phyloP scores from a whole-genome alignment of 192 early-diverging fungal species.

The Geosiphon pyriformis region DNA sequence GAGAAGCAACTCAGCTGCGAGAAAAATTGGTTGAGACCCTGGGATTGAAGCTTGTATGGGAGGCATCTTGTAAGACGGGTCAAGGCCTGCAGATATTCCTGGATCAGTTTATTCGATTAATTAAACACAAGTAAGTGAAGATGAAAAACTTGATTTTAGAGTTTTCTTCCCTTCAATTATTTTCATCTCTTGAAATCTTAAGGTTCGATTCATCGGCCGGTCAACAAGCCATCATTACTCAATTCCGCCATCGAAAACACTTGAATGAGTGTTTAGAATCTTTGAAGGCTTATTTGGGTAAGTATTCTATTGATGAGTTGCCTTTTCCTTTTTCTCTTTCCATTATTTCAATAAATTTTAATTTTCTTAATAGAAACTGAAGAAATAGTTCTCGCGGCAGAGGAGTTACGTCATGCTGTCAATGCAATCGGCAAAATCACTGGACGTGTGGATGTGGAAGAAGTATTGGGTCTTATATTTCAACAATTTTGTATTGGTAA shows the following conservation, averaged over 20 bases:
- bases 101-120: conserved; percentile 30
- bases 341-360: not conserved
- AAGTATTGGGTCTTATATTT: conserved; percentile 70
- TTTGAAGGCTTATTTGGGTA: conserved; percentile 46
- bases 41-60: not conserved
- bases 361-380: conserved; percentile 29
- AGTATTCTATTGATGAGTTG: not conserved
- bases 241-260: conserved; percentile 61
- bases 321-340: not conserved
- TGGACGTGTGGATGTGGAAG: conserved; percentile 65
- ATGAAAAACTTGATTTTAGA: too few relatives aligned
- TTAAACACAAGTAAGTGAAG: conserved; percentile 41
- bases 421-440: conserved; percentile 66
- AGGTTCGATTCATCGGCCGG: conserved; percentile 33
- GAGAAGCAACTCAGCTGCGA: not conserved
- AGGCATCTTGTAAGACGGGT: conserved; percentile 42
- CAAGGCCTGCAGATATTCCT: conserved; percentile 45
- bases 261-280: conserved; percentile 47
- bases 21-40: not conserved
- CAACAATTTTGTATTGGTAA: conserved; percentile 79
- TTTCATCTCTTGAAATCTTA: not conserved
- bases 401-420: conserved; percentile 62
- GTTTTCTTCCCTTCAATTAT: too few relatives aligned
- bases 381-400: conserved; percentile 65
- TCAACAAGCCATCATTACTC: conserved; percentile 54